These are phyloP conservation scores for Citrus glauca DNA, from an alignment of 345 rosid genomes.

Conservation along the genomic window DNA sequence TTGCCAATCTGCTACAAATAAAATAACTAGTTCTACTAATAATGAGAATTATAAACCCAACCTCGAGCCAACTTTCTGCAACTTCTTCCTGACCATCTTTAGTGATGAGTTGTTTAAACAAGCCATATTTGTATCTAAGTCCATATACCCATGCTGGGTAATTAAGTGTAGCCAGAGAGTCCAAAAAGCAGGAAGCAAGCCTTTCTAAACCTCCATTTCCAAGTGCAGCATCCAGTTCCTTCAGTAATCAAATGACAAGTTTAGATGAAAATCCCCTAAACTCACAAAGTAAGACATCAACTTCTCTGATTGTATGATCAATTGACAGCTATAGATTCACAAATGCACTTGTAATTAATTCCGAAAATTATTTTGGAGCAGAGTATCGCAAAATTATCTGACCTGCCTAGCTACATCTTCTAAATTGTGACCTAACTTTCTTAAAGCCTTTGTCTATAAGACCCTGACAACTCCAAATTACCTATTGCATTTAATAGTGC, in stretches of 20 bases:
- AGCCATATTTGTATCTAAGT: constrained; percentile 45
- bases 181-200: constrained; percentile 52
- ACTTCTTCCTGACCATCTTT: constrained; percentile 19
- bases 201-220: constrained; percentile 49
- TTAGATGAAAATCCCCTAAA: neutral
- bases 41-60: neutral
- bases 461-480: constrained; percentile 51
- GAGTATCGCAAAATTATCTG: neutral
- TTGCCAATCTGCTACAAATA: neutral
- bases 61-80: constrained; percentile 61
- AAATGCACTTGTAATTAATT: neutral
- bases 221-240: constrained; percentile 55
- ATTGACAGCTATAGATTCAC: neutral
- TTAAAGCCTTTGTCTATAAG: constrained; percentile 53
- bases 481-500: constrained; percentile 59
- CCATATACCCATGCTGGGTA: constrained; percentile 58
- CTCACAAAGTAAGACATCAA: neutral
- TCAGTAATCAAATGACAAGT: neutral
- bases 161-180: constrained; percentile 50
- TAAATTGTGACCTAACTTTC: constrained; percentile 35
- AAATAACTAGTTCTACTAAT: neutral
- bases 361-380: neutral
- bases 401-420: constrained; percentile 49
- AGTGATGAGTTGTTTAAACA: constrained; percentile 36
- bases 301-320: neutral